Evolutionary conservation across 768 basidiomycete species (phyloP), one percentile per base, ranked within the genome.

Genomic region (Pleurotus tuber-regium): DNA sequence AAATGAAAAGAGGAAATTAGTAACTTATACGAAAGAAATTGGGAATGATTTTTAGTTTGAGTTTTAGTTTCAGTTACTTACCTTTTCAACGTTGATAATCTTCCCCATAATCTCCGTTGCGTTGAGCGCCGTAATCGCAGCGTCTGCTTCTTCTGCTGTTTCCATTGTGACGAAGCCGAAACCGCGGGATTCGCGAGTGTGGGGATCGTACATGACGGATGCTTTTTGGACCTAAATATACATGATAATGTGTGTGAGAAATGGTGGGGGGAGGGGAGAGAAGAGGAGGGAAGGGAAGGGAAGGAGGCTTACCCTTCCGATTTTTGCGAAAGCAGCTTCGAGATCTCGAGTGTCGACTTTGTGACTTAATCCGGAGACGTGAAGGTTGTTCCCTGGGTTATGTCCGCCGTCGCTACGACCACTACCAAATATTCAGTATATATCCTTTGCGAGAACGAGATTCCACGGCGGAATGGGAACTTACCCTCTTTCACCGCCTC

Each of bases 41-140:
- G 3, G 7, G 24, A 41, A 29, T 18, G 7, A 30, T n/a, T n/a
- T n/a, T n/a, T n/a, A n/a, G n/a, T n/a, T n/a, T n/a, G n/a, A n/a
- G n/a, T n/a, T n/a, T n/a, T n/a, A n/a, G n/a, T n/a, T n/a, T n/a
- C n/a, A n/a, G n/a, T n/a, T 23, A 63, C 63, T 28, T 44, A 89
- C 92, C 77, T 87, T 94, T 73, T 94, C 90, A n/a, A 99, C 89
- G 53, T 78, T 89, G 50, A 93, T 78, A 25, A 79, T 74, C 72
- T 93, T 95, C 49, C 96, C 97, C 77, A 88, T 84, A 38, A 98
- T 67, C 33, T 93, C 92, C 41, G 89, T 87, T 19, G 79, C 79
- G 64, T 92, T 89, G 50, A 98, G 73, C 4, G 86, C 87, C 29
- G 89, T 83, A 55, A 98, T 84, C 50, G 89, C 92, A 38, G 92